Evolutionary conservation across 768 basidiomycete species (phyloP).

Genomic region (Multifurca ochricompacta): DNA sequence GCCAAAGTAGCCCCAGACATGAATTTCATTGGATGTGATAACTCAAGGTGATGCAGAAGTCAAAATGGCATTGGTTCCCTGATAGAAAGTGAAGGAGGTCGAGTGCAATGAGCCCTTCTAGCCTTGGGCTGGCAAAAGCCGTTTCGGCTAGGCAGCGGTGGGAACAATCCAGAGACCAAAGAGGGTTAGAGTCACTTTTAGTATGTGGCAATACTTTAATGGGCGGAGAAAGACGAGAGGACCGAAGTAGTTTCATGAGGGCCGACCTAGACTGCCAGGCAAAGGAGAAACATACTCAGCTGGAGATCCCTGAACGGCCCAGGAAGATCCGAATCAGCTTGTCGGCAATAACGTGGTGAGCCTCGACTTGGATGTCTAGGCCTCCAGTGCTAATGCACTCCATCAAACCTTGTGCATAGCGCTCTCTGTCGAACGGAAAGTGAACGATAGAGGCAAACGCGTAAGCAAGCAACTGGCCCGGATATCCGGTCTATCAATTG

Average conservation of each 20-base stretch:
- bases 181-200: background rate
- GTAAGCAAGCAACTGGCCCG: background rate
- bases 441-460: background rate
- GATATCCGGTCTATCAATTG: background rate
- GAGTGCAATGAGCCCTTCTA: background rate
- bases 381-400: background rate
- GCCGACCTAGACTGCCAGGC: background rate
- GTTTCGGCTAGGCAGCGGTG: background rate
- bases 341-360: background rate
- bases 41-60: background rate
- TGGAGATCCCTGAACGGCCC: background rate
- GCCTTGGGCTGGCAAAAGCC: background rate
- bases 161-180: background rate
- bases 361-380: background rate
- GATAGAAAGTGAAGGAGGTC: background rate
- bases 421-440: background rate
- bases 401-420: background rate
- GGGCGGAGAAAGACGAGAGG: background rate
- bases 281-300: background rate
- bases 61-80: background rate
- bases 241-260: background rate
- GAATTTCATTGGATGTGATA: background rate
- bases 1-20: background rate
- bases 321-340: background rate
- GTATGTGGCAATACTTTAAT: background rate